A percentile compares a stretch with the other conserved stretches of the same genome.
These are phyloP conservation scores for Coemansia sp. DNA, from an alignment of 192 early-diverging fungal species.

Conservation along the genomic window DNA sequence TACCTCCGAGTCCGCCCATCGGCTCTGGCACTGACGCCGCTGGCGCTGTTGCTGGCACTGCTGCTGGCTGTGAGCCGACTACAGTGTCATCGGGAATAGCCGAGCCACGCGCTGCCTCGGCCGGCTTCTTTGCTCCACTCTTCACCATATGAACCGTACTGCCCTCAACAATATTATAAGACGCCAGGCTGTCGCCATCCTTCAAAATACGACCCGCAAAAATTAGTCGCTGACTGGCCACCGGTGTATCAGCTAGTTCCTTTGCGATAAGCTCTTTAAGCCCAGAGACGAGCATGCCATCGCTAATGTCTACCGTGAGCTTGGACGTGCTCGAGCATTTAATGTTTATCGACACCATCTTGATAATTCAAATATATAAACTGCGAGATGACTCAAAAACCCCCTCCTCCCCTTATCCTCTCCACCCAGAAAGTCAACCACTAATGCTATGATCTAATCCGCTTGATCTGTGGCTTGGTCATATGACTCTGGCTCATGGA, in stretches of 20 bases:
- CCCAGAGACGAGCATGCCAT: conserved; percentile 62
- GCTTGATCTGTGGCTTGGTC: too few relatives aligned
- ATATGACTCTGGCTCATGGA: too few relatives aligned
- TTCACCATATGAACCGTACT: conserved; percentile 93
- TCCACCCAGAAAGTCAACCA: too few relatives aligned
- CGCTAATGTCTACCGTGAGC: background rate
- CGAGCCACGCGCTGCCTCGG: conserved; percentile 19
- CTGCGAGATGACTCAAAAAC: background rate
- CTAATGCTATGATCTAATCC: too few relatives aligned
- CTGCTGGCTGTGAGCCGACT: background rate
- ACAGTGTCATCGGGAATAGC: conserved; percentile 23
- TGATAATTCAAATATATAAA: background rate
- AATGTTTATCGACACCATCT: conserved; percentile 5
- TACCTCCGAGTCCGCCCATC: conserved; percentile 9
- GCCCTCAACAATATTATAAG: conserved; percentile 83
- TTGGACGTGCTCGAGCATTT: conserved; percentile 1
- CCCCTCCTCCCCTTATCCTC: background rate
- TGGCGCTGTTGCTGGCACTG: conserved; percentile 1
- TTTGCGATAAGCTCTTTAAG: conserved; percentile 76
- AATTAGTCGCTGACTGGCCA: conserved; percentile 80
- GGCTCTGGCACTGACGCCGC: background rate
- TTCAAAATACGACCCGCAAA: conserved; percentile 93
- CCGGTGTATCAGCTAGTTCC: conserved; percentile 60
- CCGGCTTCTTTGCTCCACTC: conserved; percentile 55
- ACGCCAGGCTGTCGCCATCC: conserved; percentile 72